Conservation (phyloP, 2,329 filamentous ascomycete genomes). For the Pseudocercospora musae region DNA sequence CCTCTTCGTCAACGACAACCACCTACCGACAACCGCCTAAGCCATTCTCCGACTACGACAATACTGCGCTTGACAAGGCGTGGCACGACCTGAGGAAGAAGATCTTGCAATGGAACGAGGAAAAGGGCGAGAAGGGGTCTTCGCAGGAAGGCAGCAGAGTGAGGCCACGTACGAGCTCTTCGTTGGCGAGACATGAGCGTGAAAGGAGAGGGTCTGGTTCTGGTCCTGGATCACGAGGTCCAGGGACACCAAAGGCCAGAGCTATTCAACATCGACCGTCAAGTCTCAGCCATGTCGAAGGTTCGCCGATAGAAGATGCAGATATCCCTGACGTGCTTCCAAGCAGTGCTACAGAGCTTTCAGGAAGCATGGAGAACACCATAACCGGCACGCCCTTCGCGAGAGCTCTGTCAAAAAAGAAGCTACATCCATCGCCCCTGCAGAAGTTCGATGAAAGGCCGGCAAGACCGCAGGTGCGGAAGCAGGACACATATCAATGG, state of each 20-base stretch:
- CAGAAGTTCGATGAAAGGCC: constrained; percentile 21
- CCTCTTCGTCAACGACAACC: constrained; percentile 24
- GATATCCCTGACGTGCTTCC: constrained; percentile 8
- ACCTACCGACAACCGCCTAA: constrained; percentile 32
- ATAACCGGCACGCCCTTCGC: constrained; percentile 52
- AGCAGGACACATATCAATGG: constrained; percentile 50
- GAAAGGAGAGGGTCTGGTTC: constrained; percentile 17
- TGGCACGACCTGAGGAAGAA: constrained; percentile 37
- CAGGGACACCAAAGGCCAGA: constrained; percentile 4
- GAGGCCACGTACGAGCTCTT: constrained; percentile 19
- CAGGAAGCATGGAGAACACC: constrained; percentile 15
- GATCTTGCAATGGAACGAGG: constrained; percentile 35
- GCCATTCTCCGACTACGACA: constrained; percentile 40
- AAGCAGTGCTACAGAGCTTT: constrained; percentile 15
- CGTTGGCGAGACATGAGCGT: constrained; percentile 15
- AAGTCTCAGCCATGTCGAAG: constrained; percentile 28
- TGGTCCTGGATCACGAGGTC: constrained; percentile 16
- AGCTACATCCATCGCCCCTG: constrained; percentile 27
- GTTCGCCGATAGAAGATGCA: constrained; percentile 10
- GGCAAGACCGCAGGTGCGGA: constrained; percentile 29
- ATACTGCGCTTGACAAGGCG: constrained; percentile 35
- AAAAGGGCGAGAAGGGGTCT: constrained; percentile 32
- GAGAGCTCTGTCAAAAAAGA: constrained; percentile 46
- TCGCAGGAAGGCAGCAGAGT: constrained; percentile 21
- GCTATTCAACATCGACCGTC: constrained; percentile 22